Evolutionary conservation across 352 stramenopile genomes (phyloP), one percentile per base, ranked within the genome.

Genomic region (Phytophthora sansomeana): DNA sequence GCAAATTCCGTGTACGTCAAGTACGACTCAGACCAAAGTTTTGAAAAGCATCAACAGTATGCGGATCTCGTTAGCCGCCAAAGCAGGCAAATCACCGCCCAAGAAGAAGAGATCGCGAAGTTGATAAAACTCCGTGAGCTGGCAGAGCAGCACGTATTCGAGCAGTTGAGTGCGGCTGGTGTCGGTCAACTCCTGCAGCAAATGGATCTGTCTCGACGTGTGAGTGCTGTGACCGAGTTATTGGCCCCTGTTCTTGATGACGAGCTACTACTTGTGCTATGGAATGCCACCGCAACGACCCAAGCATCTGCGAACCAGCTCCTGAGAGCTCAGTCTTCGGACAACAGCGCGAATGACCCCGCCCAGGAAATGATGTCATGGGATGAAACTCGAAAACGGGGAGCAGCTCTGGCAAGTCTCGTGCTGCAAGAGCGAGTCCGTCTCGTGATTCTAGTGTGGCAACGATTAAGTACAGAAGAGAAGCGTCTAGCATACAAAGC

Each of bases 351-450:
- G 11, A 21, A 0, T 24, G 53, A 66, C 10, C 7, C 39, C 5
- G 24, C 17, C 0, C 60, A 58, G 7, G 60, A 62, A 10, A 43
- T 29, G 17, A 67, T 74, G 30, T 63, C 63, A 1, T 63, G 75
- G 52, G 48, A 73, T 11, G 61, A 77, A 39, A 69, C 74, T 14
- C 66, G 75, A 26, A 79, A 79, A 17, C 70, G 74, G 29, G 82
- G 74, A 9, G 68, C 77, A 5, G 72, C 59, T 1, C 62, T 90
- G 10, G 78, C 78, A 3, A 80, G 70, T 11, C 71, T 79, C 4
- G 78, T 90, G 16, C 68, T 92, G 0, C 80, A 89, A 41, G 83
- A 90, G 50, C 81, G 83, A n/a, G 81, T 89, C 11, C 77, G 72
- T 0, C 68, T 92, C 3, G 56, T 92, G 41, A 55, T 84, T 47